Conservation (phyloP, 371 early-diverging fungal species). For the Blastocladiella emersonii region DNA sequence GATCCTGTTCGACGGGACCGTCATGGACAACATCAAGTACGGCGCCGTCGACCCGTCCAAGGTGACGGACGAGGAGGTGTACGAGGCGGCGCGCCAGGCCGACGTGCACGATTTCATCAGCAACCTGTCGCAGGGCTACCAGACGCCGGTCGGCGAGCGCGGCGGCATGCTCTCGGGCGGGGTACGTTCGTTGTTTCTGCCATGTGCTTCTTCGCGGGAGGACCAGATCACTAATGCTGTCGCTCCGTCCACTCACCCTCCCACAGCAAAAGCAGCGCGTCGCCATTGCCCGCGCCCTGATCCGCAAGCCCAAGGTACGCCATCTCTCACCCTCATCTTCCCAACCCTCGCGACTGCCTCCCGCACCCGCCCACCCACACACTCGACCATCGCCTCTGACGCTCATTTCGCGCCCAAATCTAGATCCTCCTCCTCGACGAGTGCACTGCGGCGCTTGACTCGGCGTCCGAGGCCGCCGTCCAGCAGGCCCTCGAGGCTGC, state of each 20-base stretch:
- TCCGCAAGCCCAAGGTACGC: constrained; percentile 1
- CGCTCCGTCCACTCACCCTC: too few species aligned
- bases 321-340: too few species aligned
- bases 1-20: constrained; percentile 60
- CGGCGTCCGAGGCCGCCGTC: constrained; percentile 20
- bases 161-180: constrained; percentile 73
- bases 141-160: constrained; percentile 65
- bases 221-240: too few species aligned
- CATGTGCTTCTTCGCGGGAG: too few species aligned
- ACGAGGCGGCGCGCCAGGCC: constrained; percentile 48
- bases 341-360: too few species aligned
- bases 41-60: constrained; percentile 37
- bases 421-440: constrained; percentile 48
- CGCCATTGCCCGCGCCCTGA: neutral
- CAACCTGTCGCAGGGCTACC: constrained; percentile 52
- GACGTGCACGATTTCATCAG: constrained; percentile 66
- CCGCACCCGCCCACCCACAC: too few species aligned
- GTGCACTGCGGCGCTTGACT: constrained; percentile 27
- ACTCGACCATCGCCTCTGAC: too few species aligned
- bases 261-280: constrained; percentile 1
- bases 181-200: too few species aligned
- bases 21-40: constrained; percentile 63
- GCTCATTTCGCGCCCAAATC: too few species aligned
- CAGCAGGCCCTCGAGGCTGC: constrained; percentile 13
- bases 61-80: constrained; percentile 43